Evolutionary conservation across 805 yeast species (phyloP).

Genomic region (Kluyveromyces nonfermentans): DNA sequence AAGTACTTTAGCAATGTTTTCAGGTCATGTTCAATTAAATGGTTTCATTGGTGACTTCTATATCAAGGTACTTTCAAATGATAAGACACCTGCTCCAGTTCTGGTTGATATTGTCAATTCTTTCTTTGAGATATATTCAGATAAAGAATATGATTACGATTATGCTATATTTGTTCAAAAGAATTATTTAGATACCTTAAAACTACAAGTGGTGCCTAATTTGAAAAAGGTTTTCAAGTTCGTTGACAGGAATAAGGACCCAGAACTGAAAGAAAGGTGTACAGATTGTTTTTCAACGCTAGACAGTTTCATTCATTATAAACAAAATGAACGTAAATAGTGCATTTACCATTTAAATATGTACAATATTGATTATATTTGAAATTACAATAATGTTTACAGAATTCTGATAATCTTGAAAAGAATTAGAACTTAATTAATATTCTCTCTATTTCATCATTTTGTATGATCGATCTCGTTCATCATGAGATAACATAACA

Average conservation of each 20-base stretch:
- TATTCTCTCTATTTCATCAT: not conserved
- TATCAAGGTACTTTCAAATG: conserved; percentile 21
- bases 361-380: not conserved
- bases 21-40: conserved; percentile 38
- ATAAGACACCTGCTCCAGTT: conserved; percentile 30
- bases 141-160: conserved; percentile 59
- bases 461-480: not conserved
- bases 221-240: conserved; percentile 47
- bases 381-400: not conserved
- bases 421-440: not conserved
- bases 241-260: conserved; percentile 55
- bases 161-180: conserved; percentile 52
- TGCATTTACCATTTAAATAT: not conserved
- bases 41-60: conserved; percentile 38
- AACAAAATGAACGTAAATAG: conserved; percentile 36
- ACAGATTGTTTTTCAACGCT: conserved; percentile 61
- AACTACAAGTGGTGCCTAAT: conserved; percentile 33
- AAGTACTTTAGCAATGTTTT: conserved; percentile 39
- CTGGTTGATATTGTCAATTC: conserved; percentile 54
- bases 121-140: conserved; percentile 74
- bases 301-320: conserved; percentile 71
- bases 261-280: conserved; percentile 49
- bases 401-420: not conserved
- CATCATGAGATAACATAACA: too few species aligned
- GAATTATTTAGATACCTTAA: conserved; percentile 36